phyloP scores from a whole-genome alignment of 2,329 filamentous ascomycete species.

The Parafenestella ontariensis region DNA sequence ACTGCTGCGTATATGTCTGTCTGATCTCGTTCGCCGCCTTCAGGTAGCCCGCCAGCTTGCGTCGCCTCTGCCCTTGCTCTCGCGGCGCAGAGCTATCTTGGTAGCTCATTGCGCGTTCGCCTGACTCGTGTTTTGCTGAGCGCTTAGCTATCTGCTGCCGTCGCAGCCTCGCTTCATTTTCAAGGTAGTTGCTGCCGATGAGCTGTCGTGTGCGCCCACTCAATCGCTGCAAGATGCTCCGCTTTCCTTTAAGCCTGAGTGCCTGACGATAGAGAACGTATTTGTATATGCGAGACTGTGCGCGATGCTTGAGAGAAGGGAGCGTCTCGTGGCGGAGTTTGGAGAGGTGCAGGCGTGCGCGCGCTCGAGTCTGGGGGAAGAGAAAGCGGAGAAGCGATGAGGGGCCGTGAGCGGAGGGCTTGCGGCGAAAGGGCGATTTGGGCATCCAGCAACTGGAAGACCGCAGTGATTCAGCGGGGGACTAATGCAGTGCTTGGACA shows the following conservation, averaged over 20 bases:
- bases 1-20: constrained; percentile 69
- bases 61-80: constrained; percentile 75
- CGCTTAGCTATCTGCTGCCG: constrained; percentile 41
- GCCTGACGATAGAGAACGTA: constrained; percentile 71
- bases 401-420: constrained; percentile 28
- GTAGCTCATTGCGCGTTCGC: constrained; percentile 35
- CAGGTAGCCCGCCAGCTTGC: constrained; percentile 76
- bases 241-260: constrained; percentile 37
- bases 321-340: constrained; percentile 77
- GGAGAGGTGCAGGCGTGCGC: constrained; percentile 70
- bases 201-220: constrained; percentile 42
- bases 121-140: constrained; percentile 30
- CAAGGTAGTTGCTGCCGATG: constrained; percentile 32
- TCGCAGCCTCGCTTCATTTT: constrained; percentile 43
- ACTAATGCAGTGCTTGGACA: neutral
- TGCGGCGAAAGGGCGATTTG: constrained; percentile 40
- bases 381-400: constrained; percentile 67
- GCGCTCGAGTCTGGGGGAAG: constrained; percentile 69
- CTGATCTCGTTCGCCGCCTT: constrained; percentile 75
- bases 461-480: constrained; percentile 7
- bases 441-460: constrained; percentile 40
- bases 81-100: constrained; percentile 50
- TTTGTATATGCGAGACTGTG: constrained; percentile 79
- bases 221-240: constrained; percentile 40
- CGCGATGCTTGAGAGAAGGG: constrained; percentile 71